phyloP scores from a whole-genome alignment of 352 stramenopile genomes.

The Globisporangium polare region DNA sequence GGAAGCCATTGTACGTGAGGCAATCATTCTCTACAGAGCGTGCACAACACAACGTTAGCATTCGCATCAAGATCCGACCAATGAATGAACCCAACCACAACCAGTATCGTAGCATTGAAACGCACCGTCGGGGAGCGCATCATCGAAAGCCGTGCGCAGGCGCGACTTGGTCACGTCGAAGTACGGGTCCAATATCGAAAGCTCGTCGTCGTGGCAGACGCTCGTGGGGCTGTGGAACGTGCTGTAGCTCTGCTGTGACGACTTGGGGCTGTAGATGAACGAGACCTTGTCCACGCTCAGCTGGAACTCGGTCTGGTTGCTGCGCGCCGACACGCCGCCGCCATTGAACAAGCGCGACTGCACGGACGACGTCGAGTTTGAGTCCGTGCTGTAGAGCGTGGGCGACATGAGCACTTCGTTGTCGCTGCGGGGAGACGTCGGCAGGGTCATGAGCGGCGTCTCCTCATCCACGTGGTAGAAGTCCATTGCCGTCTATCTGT shows the following conservation, averaged over 20 bases:
- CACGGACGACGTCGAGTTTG: conserved; percentile 15
- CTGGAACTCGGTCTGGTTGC: conserved; percentile 54
- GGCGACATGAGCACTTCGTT: conserved; percentile 14
- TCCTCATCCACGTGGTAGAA: conserved; percentile 43
- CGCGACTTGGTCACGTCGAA: conserved; percentile 81
- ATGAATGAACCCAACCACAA: neutral
- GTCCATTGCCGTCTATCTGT: conserved; percentile 24
- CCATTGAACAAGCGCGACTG: conserved; percentile 7
- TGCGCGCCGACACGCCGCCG: conserved; percentile 9
- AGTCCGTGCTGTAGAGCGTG: conserved; percentile 12
- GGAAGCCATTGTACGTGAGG: conserved; percentile 57
- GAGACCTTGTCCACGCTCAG: conserved; percentile 80
- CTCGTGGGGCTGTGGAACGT: conserved; percentile 42
- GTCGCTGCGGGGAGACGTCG: conserved; percentile 32
- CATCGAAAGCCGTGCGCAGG: conserved; percentile 66
- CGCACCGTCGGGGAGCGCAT: conserved; percentile 44
- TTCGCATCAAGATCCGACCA: neutral
- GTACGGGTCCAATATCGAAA: conserved; percentile 84
- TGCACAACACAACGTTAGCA: neutral
- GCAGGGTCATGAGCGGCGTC: conserved; percentile 30
- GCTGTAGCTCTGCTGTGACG: conserved; percentile 33
- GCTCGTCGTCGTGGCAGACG: conserved; percentile 51
- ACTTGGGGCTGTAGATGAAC: conserved; percentile 73
- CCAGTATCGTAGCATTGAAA: neutral
- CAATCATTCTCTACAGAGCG: conserved; percentile 25